Conservation (phyloP, 768 basidiomycete genomes). For the Boletus huronensis region DNA sequence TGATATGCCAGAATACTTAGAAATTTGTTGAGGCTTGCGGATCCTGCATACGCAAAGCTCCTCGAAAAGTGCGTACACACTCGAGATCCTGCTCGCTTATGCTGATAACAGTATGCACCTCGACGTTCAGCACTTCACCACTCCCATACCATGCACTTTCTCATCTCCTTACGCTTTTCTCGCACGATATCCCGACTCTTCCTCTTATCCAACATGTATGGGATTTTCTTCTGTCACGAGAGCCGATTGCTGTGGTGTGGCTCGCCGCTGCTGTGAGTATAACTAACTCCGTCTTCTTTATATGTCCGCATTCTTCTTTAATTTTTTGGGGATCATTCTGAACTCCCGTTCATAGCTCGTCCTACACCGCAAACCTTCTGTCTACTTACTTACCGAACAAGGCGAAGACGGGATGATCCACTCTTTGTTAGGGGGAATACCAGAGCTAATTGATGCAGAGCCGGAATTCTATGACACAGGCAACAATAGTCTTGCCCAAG, state of each 20-base stretch:
- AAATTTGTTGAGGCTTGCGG: slow-evolving; percentile 67
- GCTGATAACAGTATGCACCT: neutral
- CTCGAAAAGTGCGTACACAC: slow-evolving; percentile 55
- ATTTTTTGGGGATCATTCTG: neutral
- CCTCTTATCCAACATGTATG: slow-evolving; percentile 88
- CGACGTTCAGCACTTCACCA: slow-evolving; percentile 54
- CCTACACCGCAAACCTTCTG: slow-evolving; percentile 66
- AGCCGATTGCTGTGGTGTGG: slow-evolving; percentile 80
- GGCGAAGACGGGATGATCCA: slow-evolving; percentile 84
- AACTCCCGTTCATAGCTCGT: slow-evolving; percentile 51
- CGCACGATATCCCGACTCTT: slow-evolving; percentile 90
- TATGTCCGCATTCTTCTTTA: neutral
- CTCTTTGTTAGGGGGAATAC: slow-evolving; percentile 63
- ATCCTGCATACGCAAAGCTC: slow-evolving; percentile 63
- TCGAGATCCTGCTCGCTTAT: neutral
- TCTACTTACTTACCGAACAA: slow-evolving; percentile 56
- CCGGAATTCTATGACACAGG: neutral
- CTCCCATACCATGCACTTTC: slow-evolving; percentile 89
- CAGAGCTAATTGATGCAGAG: slow-evolving; percentile 39
- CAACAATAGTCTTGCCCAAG: neutral
- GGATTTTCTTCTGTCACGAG: slow-evolving; percentile 81
- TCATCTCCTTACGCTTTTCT: slow-evolving; percentile 86
- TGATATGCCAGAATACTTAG: slow-evolving; percentile 55
- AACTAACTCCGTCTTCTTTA: neutral
- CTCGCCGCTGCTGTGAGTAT: slow-evolving; percentile 72